Evolutionary conservation across 257 asterid species (phyloP).

Genomic region (Haberlea rhodopensis): DNA sequence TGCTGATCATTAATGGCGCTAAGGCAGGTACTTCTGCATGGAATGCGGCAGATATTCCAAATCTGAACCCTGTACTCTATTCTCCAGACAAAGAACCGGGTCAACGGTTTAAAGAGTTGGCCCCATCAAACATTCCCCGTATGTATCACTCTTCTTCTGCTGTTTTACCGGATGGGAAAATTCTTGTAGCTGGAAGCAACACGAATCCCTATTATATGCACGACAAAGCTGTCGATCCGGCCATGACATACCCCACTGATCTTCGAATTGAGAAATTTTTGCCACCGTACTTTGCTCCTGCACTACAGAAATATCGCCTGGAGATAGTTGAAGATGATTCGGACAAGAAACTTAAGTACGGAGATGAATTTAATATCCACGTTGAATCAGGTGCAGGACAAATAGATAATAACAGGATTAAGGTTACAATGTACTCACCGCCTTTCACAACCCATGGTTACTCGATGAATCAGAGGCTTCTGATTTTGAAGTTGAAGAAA

Average conservation of each 20-base stretch:
- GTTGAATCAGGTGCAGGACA: slow-evolving; percentile 10
- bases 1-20: slow-evolving; percentile 64
- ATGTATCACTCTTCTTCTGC: slow-evolving; percentile 79
- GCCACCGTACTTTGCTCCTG: slow-evolving; percentile 71
- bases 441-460: slow-evolving; percentile 96
- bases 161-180: slow-evolving; percentile 60
- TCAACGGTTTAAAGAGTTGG: slow-evolving; percentile 42
- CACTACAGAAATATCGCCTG: slow-evolving; percentile 36
- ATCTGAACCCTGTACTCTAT: slow-evolving; percentile 58
- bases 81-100: slow-evolving; percentile 46
- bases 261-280: slow-evolving; percentile 74
- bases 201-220: slow-evolving; percentile 53
- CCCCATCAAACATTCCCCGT: slow-evolving; percentile 51
- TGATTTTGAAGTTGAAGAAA: slow-evolving; percentile 43
- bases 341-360: slow-evolving; percentile 41
- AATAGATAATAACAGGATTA: slow-evolving; percentile 26
- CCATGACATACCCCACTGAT: slow-evolving; percentile 54
- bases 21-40: slow-evolving; percentile 73
- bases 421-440: slow-evolving; percentile 76
- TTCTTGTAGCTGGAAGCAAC: slow-evolving; percentile 81
- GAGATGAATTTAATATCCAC: slow-evolving; percentile 32
- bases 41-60: slow-evolving; percentile 64
- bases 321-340: slow-evolving; percentile 29
- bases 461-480: slow-evolving; percentile 76
- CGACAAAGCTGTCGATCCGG: slow-evolving; percentile 20